Evolutionary conservation across 2,329 filamentous ascomycete genomes (phyloP).

Genomic region (Fusarium circinatum): DNA sequence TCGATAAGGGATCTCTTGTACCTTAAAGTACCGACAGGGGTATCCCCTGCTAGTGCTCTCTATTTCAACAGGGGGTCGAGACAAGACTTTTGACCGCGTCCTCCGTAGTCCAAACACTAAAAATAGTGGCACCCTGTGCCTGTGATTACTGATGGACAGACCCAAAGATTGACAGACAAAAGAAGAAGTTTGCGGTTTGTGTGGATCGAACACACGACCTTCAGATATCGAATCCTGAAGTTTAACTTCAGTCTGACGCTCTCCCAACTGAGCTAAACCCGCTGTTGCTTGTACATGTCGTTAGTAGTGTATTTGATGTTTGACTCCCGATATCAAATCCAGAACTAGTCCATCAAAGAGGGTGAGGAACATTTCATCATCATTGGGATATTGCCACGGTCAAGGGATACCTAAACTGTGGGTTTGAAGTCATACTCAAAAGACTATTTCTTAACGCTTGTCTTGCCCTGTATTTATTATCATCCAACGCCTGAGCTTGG

Average conservation of each 20-base stretch:
- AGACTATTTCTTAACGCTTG: neutral
- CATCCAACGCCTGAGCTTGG: neutral
- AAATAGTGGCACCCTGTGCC: neutral
- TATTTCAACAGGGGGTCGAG: too few relatives aligned
- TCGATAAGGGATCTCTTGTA: too few relatives aligned
- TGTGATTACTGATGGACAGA: too few relatives aligned
- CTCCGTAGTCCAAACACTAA: neutral
- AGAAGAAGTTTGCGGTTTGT: slow-evolving; percentile 40
- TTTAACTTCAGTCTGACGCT: slow-evolving; percentile 41
- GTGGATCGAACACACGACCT: slow-evolving; percentile 48
- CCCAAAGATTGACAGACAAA: neutral
- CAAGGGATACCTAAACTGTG: neutral
- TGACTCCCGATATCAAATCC: rapidly evolving
- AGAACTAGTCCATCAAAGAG: neutral
- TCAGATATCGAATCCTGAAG: slow-evolving; percentile 44
- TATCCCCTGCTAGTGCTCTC: too few relatives aligned
- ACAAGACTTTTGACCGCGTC: too few relatives aligned
- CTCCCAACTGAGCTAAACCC: slow-evolving; percentile 49
- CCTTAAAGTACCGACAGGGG: too few relatives aligned
- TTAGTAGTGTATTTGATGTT: rapidly evolving
- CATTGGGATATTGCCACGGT: neutral
- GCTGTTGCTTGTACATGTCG: neutral
- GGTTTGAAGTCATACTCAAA: too few relatives aligned
- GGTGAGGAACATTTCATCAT: neutral
- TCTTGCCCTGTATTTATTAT: neutral